Evolutionary conservation across 2,329 filamentous ascomycete genomes (phyloP), one percentile per base, ranked within the genome.

Genomic region (Emydomyces testavorans): DNA sequence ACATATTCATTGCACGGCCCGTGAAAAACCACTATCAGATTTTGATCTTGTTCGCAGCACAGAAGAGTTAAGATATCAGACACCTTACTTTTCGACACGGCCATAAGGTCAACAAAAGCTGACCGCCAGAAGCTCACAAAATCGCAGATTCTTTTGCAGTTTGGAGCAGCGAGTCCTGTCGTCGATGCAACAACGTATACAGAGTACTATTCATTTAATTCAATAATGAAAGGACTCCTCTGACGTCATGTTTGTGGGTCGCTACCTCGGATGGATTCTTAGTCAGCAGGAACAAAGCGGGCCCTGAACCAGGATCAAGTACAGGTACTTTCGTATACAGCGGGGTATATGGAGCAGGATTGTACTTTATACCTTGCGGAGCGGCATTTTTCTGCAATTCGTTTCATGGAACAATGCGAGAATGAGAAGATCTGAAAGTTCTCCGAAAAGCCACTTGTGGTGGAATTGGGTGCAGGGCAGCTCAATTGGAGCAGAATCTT

Each of bases 181-280:
- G n/a, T n/a, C n/a, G n/a, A n/a, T n/a, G n/a, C n/a, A n/a, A n/a
- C n/a, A n/a, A n/a, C n/a, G n/a, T n/a, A n/a, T n/a, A n/a, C n/a
- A n/a, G n/a, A n/a, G n/a, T n/a, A n/a, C n/a, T n/a, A n/a, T n/a
- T n/a, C n/a, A n/a, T n/a, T n/a, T n/a, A n/a, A n/a, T n/a, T n/a
- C n/a, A n/a, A n/a, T n/a, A n/a, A n/a, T n/a, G n/a, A n/a, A n/a
- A 31, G 8, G 29, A 3, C 29, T 23, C 8, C 6, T 18, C 32
- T 47, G 45, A 47, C 28, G 45, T 47, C 45, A 35, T 34, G 36
- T 47, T 35, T 28, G 45, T 40, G 45, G 36, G 3, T 34, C 21
- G 11, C 16, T 28, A 2, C 7, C 13, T 11, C 7, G 18, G 23
- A 6, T 24, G 20, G 18, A 15, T 46, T 11, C 18, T 39, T 8